Conservation (phyloP, 305 asterid species). For the Solanum hybrid region DNA sequence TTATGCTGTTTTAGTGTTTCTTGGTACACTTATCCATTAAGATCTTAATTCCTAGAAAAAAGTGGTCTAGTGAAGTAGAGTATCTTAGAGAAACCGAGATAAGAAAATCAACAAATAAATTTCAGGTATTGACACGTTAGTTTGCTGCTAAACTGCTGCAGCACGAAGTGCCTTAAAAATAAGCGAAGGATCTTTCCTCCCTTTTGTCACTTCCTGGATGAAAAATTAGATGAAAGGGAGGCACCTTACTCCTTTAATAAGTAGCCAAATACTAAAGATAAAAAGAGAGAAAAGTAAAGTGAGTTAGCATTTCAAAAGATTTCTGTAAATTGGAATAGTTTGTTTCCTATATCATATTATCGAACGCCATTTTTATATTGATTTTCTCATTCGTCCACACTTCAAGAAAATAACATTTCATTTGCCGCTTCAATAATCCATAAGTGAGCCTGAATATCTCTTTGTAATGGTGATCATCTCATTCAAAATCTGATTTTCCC, state of each 20-base stretch:
- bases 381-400: too few relatives aligned
- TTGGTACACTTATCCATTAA: too few relatives aligned
- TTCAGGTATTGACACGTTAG: background rate
- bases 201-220: background rate
- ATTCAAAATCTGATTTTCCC: background rate
- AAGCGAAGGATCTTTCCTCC: too few relatives aligned
- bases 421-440: background rate
- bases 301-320: too few relatives aligned
- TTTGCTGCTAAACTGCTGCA: background rate
- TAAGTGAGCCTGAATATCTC: background rate
- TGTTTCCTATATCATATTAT: too few relatives aligned
- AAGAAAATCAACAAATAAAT: background rate
- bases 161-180: background rate
- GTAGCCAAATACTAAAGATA: background rate
- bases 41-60: too few relatives aligned
- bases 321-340: too few relatives aligned
- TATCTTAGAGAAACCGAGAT: background rate
- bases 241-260: background rate
- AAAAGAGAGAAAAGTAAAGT: background rate
- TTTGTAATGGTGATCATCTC: background rate
- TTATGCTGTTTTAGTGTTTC: too few relatives aligned
- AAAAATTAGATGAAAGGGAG: too few relatives aligned
- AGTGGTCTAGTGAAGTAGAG: too few relatives aligned
- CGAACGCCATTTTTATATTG: too few relatives aligned
- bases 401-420: too few relatives aligned